Base-by-base conservation (phyloP, 306 rosid species). In the Pterocarpus macrocarpus region DNA sequence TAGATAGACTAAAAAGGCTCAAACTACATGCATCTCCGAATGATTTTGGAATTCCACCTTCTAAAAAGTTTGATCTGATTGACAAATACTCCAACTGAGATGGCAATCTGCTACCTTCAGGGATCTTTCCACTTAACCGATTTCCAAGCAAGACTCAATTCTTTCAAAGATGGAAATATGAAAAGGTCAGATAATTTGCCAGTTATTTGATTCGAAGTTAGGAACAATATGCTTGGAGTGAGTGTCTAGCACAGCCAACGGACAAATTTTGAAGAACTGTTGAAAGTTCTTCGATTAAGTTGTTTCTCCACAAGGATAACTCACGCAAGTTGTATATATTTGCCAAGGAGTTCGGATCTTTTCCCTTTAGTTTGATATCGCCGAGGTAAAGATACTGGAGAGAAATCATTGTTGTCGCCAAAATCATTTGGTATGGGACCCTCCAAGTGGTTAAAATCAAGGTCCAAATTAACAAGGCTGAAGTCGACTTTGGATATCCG, bases 111-210 rank as follows among this genome's bases (percentile, higher is more conserved):
- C 0, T 7, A 1, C 28, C 53, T 12, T 83, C 13, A 4, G 45
- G 55, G 0, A 83, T 45, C 55, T 22, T 39, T 39, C 43, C 43
- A 3, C 43, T 39, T 6, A 35, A 34, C 22, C 36, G 69, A 2
- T 61, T 61, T 30, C 4, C 1, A 1, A 22, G 13, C 15, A 47
- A 64, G 43, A 0, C 2, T 5, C 45, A 64, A 35, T 14, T 12
- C 4, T 16, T 9, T 28, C 9, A 69, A 45, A 6, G 58, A 69
- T 22, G 49, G 11, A 8, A 68, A 52, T 2, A 11, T 45, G 6
- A 82, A 41, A 55, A 32, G n/a, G 15, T 81, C 33, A 3, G 53
- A 41, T 11, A 74, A n/a, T 32, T 34, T 63, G 36, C 85, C 85
- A 0, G 39, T 73, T 7, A 65, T 22, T 47, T 52, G 71, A 41